phyloP scores from a whole-genome alignment of 2,329 filamentous ascomycete genomes.

The Sarocladium brachiariae region DNA sequence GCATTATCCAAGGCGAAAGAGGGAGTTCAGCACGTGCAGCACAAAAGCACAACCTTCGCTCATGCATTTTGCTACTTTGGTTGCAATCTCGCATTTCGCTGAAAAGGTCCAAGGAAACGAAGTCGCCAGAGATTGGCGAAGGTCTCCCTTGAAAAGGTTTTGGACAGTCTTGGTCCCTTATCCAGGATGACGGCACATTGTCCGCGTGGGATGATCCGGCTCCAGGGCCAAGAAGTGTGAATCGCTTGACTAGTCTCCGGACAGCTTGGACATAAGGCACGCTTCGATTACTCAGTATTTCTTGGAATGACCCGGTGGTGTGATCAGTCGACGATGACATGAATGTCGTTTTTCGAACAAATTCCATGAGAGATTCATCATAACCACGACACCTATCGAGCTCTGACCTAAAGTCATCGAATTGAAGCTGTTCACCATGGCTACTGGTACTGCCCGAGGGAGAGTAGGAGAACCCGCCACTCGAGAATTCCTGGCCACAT shows the following conservation, averaged over 20 bases:
- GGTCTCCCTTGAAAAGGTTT: conserved; percentile 14
- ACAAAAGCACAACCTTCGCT: conserved; percentile 22
- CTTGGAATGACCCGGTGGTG: conserved; percentile 29
- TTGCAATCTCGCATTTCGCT: conserved; percentile 14
- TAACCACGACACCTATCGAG: conserved; percentile 11
- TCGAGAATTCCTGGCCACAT: neutral
- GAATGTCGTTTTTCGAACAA: conserved; percentile 27
- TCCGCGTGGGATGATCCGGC: conserved; percentile 19
- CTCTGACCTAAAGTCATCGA: conserved; percentile 5
- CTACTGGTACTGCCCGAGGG: neutral
- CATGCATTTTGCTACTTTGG: conserved; percentile 17
- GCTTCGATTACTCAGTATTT: conserved; percentile 25
- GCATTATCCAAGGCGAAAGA: conserved; percentile 24
- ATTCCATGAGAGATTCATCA: conserved; percentile 17
- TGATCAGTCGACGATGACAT: conserved; percentile 32
- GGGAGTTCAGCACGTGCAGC: conserved; percentile 18
- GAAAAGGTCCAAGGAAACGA: conserved; percentile 15
- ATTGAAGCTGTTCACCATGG: neutral
- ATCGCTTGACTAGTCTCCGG: conserved; percentile 30
- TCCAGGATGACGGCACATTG: conserved; percentile 17
- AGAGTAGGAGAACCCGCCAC: neutral
- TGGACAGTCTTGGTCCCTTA: conserved; percentile 23
- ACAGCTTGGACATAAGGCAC: conserved; percentile 29
- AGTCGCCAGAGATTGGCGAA: conserved; percentile 41
- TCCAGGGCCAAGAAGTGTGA: conserved; percentile 23